phyloP scores from a whole-genome alignment of 176 grass and related monocot genomes.

The Oryza meyeriana region DNA sequence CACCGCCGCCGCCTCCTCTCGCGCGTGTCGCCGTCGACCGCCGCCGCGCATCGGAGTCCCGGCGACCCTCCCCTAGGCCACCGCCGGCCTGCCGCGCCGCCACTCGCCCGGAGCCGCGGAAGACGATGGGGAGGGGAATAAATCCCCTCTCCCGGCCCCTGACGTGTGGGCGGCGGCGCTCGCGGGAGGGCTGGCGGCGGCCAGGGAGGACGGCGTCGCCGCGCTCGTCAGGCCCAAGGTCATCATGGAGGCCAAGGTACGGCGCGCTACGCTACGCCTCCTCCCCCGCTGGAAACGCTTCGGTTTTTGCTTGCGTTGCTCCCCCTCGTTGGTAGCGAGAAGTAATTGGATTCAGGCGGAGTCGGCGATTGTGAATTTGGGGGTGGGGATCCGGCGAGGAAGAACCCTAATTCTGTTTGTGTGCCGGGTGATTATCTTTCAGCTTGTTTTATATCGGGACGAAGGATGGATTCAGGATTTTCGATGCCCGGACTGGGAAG shows the following conservation, averaged over 20 bases:
- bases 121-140: no score
- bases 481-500: slow-evolving; percentile 63
- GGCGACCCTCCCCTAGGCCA: no score
- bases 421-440: background rate
- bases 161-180: slow-evolving; percentile 39
- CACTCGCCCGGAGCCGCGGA: no score
- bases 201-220: slow-evolving; percentile 56
- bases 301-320: no score
- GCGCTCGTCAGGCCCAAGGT: slow-evolving; percentile 50
- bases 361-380: background rate
- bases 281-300: background rate
- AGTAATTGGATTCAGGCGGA: background rate
- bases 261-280: no score
- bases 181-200: slow-evolving; percentile 15
- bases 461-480: slow-evolving; percentile 87
- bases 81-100: no score
- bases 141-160: no score
- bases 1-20: no score
- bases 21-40: no score
- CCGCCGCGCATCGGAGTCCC: no score
- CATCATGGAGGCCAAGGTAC: slow-evolving; percentile 57
- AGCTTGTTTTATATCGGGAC: slow-evolving; percentile 82
- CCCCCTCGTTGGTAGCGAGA: no score
- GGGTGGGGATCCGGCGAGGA: background rate
- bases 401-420: background rate